phyloP scores from a whole-genome alignment of 768 basidiomycete genomes.

The Lentinula guzmanii region DNA sequence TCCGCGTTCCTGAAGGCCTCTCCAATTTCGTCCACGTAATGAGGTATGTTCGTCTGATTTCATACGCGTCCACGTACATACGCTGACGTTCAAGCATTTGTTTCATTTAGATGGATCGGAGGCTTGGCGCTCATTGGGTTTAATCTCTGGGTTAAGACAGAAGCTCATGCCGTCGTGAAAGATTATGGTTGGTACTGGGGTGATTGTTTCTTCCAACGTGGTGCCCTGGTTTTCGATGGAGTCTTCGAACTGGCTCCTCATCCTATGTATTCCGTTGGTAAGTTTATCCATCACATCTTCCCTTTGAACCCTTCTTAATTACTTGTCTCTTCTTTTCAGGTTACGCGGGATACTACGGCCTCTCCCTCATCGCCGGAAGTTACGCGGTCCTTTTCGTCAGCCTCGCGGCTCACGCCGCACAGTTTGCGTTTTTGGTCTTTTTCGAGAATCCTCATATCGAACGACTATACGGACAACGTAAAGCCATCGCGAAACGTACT shows the following conservation, averaged over 20 bases:
- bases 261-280: constrained; percentile 91
- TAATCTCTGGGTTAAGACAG: constrained; percentile 98
- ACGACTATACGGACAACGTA: constrained; percentile 88
- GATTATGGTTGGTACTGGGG: constrained; percentile 99
- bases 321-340: constrained; percentile 33
- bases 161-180: constrained; percentile 96
- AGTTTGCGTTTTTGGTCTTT: constrained; percentile 91
- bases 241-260: constrained; percentile 93
- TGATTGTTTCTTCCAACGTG: constrained; percentile 89
- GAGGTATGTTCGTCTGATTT: constrained; percentile 38
- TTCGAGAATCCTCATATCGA: constrained; percentile 99
- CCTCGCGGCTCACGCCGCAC: constrained; percentile 90
- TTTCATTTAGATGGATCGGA: constrained; percentile 66
- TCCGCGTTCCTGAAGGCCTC: constrained; percentile 77
- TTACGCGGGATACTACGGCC: constrained; percentile 97
- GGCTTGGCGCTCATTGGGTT: constrained; percentile 84
- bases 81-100: constrained; percentile 5
- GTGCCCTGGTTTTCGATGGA: constrained; percentile 92
- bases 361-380: constrained; percentile 85
- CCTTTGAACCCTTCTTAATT: background rate
- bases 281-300: constrained; percentile 16
- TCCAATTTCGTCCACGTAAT: constrained; percentile 69
- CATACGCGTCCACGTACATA: background rate
- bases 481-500: constrained; percentile 80
- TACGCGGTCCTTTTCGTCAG: constrained; percentile 90